These are phyloP conservation scores for Tetracentron sinense DNA, from an alignment of 164 flowering plant genomes.

Conservation along the genomic window DNA sequence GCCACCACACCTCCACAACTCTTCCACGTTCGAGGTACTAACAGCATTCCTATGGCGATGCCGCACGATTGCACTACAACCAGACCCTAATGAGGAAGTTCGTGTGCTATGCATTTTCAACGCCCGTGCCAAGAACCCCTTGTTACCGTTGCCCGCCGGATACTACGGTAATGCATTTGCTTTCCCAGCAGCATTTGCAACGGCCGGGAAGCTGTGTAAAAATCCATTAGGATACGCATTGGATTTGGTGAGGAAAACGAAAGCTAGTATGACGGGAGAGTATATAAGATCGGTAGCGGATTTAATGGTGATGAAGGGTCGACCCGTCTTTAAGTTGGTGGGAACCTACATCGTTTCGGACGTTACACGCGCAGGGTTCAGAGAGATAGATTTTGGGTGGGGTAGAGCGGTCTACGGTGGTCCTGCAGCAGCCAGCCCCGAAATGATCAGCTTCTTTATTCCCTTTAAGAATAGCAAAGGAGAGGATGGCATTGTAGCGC, in stretches of 20 bases:
- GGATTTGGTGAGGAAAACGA: slow-evolving; percentile 25
- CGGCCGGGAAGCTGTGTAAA: slow-evolving; percentile 16
- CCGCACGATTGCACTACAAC: slow-evolving; percentile 28
- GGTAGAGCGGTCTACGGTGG: background rate
- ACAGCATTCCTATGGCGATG: slow-evolving; percentile 35
- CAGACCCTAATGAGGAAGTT: slow-evolving; percentile 22
- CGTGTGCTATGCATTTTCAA: slow-evolving; percentile 19
- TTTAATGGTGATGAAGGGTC: slow-evolving; percentile 28
- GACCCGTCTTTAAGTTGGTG: slow-evolving; percentile 16
- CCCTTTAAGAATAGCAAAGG: background rate
- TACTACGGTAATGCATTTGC: slow-evolving; percentile 30
- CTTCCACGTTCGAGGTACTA: slow-evolving; percentile 26
- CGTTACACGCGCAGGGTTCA: background rate
- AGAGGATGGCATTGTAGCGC: background rate
- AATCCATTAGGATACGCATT: slow-evolving; percentile 25
- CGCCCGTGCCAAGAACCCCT: slow-evolving; percentile 12
- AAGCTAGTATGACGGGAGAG: slow-evolving; percentile 23
- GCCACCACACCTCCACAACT: slow-evolving; percentile 12
- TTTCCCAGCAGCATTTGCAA: slow-evolving; percentile 11
- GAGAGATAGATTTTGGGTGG: background rate
- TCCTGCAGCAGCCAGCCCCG: background rate
- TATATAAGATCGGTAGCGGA: slow-evolving; percentile 32
- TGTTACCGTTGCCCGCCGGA: slow-evolving; percentile 19
- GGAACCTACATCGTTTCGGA: background rate
- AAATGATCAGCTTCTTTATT: background rate